Evolutionary conservation across 768 basidiomycete species (phyloP).

Genomic region (Lentinus brumalis): DNA sequence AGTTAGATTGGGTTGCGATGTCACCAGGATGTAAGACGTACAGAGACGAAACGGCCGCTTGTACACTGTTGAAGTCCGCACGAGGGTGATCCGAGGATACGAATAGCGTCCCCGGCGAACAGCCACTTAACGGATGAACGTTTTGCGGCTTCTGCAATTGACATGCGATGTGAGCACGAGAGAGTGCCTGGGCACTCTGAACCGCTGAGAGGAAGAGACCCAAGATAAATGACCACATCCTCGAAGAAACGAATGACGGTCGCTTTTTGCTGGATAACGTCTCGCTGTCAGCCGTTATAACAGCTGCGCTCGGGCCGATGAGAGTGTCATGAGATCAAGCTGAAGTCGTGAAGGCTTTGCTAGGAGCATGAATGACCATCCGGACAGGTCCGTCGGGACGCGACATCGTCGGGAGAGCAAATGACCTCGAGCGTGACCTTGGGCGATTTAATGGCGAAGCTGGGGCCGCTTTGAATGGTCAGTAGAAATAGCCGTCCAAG

Average conservation of each 20-base stretch:
- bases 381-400: no score
- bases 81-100: constrained; percentile 51
- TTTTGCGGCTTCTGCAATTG: constrained; percentile 50
- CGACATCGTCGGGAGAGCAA: no score
- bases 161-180: constrained; percentile 49
- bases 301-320: background rate
- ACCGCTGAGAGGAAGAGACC: background rate
- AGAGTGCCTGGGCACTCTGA: constrained; percentile 36
- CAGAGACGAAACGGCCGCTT: constrained; percentile 60
- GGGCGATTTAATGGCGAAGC: no score
- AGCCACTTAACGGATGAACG: constrained; percentile 49
- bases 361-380: no score
- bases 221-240: no score
- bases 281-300: background rate
- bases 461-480: no score
- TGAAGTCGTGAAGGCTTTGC: background rate
- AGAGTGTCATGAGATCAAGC: constrained; percentile 1
- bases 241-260: background rate
- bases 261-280: background rate
- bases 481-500: no score
- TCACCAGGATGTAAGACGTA: constrained; percentile 30
- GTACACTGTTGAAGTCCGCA: constrained; percentile 51
- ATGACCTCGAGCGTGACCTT: no score
- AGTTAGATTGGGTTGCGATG: background rate
- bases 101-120: constrained; percentile 60